Percentiles rank a stretch among this genome's conserved stretches.
These are phyloP conservation scores for Tanacetum coccineum DNA, from an alignment of 129 eudicot species.

Conservation along the genomic window DNA sequence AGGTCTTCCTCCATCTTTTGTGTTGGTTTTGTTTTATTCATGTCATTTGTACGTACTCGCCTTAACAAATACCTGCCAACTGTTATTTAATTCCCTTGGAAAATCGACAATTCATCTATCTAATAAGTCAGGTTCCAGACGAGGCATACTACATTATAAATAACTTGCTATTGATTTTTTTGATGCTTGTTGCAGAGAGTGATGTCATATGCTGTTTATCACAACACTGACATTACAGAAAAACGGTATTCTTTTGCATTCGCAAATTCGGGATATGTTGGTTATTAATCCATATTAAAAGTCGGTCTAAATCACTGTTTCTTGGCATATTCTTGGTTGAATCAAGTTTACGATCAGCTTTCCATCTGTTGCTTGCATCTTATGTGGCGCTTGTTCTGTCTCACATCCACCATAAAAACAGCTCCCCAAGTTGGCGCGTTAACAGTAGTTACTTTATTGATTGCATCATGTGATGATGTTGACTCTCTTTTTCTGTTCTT, in stretches of 20 bases:
- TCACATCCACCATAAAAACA: constrained; percentile 1
- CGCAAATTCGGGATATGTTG: neutral
- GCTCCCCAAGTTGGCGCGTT: neutral
- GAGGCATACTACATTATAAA: neutral
- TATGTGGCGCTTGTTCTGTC: neutral
- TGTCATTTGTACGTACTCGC: neutral
- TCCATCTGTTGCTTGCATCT: neutral
- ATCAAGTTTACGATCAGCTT: neutral
- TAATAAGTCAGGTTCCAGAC: neutral
- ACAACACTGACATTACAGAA: neutral
- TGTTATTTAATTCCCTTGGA: neutral
- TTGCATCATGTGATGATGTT: neutral
- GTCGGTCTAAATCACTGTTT: neutral
- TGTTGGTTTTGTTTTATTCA: neutral
- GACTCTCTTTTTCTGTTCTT: constrained; percentile 10
- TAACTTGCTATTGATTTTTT: constrained; percentile 13
- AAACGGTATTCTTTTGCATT: neutral
- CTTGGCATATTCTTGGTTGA: neutral
- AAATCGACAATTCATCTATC: neutral
- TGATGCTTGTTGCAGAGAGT: neutral
- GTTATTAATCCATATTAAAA: neutral
- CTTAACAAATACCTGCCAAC: neutral
- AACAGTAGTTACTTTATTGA: neutral
- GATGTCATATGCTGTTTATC: neutral
- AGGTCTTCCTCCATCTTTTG: constrained; percentile 33